phyloP scores from a whole-genome alignment of 257 asterid genomes.

The Petunia axillaris region DNA sequence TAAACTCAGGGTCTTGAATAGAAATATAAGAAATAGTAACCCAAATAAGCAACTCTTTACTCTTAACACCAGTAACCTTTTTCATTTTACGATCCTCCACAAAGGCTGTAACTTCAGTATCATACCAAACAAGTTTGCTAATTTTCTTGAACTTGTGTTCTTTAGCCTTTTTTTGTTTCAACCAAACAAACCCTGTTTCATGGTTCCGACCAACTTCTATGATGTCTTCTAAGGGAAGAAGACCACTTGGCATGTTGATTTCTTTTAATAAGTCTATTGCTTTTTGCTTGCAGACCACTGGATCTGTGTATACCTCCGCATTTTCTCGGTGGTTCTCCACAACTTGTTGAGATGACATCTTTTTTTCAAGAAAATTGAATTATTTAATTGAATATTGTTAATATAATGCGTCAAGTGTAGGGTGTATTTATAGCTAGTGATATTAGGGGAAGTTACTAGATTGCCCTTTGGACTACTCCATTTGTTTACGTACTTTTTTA shows the following conservation, averaged over 20 bases:
- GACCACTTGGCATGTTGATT: slow-evolving; percentile 67
- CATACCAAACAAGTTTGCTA: slow-evolving; percentile 59
- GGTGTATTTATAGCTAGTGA: neutral
- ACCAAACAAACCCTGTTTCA: slow-evolving; percentile 69
- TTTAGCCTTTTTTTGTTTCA: slow-evolving; percentile 63
- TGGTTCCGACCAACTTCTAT: slow-evolving; percentile 64
- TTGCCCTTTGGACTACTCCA: neutral
- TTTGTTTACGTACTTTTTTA: neutral
- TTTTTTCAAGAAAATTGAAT: neutral
- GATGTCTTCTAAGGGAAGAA: slow-evolving; percentile 73
- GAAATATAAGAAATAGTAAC: slow-evolving; percentile 55
- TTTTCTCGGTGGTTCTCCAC: slow-evolving; percentile 56
- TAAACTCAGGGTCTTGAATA: slow-evolving; percentile 48
- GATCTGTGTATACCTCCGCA: slow-evolving; percentile 65
- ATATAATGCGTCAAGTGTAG: neutral
- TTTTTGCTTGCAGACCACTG: slow-evolving; percentile 60
- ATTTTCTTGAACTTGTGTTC: slow-evolving; percentile 62
- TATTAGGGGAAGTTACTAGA: neutral
- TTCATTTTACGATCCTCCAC: slow-evolving; percentile 73
- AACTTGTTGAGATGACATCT: slow-evolving; percentile 35
- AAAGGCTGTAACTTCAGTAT: slow-evolving; percentile 64
- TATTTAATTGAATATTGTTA: neutral
- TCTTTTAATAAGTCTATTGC: slow-evolving; percentile 58
- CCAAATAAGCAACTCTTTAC: slow-evolving; percentile 83
- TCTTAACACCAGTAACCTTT: slow-evolving; percentile 72